These are phyloP conservation scores for Hanseniaspora valbyensis DNA, from an alignment of 805 yeast genomes.

Conservation along the genomic window DNA sequence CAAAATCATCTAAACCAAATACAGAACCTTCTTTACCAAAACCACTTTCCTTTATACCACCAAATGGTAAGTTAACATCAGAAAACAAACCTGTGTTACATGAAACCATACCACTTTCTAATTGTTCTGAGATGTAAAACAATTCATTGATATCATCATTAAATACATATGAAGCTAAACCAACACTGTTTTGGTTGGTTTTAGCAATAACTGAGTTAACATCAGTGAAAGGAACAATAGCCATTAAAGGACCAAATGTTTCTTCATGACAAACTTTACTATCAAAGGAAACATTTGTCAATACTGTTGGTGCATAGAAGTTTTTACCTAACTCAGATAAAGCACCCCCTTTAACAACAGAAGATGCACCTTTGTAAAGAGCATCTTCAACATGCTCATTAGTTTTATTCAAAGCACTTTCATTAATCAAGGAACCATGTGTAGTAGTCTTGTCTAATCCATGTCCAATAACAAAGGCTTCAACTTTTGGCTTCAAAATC, in stretches of 20 bases:
- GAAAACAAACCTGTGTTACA: conserved; percentile 50
- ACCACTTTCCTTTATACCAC: conserved; percentile 58
- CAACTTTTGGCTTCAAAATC: conserved; percentile 37
- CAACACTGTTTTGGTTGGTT: conserved; percentile 47
- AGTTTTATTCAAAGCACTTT: conserved; percentile 41
- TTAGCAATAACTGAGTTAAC: conserved; percentile 41
- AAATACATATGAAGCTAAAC: conserved; percentile 51
- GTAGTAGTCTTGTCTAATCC: conserved; percentile 43
- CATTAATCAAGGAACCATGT: conserved; percentile 49
- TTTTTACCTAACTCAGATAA: conserved; percentile 39
- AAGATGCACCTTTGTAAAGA: conserved; percentile 40
- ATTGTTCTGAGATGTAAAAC: conserved; percentile 42
- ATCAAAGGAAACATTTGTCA: conserved; percentile 40
- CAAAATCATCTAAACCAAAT: conserved; percentile 52
- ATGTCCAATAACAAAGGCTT: conserved; percentile 42
- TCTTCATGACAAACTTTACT: conserved; percentile 46
- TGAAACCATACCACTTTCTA: conserved; percentile 57
- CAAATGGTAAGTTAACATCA: conserved; percentile 47
- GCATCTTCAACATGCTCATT: conserved; percentile 47
- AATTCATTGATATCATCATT: conserved; percentile 41
- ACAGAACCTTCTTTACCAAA: conserved; percentile 61
- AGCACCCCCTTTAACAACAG: conserved; percentile 43
- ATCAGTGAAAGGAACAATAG: conserved; percentile 44
- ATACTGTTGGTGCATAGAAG: conserved; percentile 46
- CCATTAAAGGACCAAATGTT: conserved; percentile 57